These are phyloP conservation scores for Harrya chromipes DNA, from an alignment of 768 basidiomycete genomes.

Conservation along the genomic window DNA sequence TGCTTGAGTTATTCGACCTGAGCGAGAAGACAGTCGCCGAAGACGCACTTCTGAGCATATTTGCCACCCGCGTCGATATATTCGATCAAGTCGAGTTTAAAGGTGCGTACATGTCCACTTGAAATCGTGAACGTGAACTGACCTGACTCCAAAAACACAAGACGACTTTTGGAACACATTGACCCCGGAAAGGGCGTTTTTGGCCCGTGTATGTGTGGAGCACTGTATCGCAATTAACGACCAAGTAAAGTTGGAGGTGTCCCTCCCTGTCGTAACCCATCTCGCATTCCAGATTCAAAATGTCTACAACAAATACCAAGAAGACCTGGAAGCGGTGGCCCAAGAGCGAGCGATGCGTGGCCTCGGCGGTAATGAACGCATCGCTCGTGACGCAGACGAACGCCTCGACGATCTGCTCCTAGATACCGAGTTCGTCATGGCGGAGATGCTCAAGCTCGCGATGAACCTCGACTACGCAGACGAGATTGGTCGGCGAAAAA, in stretches of 20 bases:
- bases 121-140: too few species aligned
- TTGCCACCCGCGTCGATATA: constrained; percentile 61
- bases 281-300: constrained; percentile 75
- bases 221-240: constrained; percentile 65
- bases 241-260: constrained; percentile 57
- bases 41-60: constrained; percentile 71
- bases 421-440: constrained; percentile 58
- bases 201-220: constrained; percentile 80
- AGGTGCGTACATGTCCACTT: constrained; percentile 42
- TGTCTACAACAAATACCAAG: constrained; percentile 63
- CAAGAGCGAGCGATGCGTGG: constrained; percentile 32
- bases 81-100: constrained; percentile 67
- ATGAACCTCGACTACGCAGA: constrained; percentile 86
- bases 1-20: constrained; percentile 61
- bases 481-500: constrained; percentile 85
- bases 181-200: constrained; percentile 73
- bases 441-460: constrained; percentile 77
- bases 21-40: constrained; percentile 58
- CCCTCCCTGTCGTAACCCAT: constrained; percentile 80
- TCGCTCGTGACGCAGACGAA: constrained; percentile 44
- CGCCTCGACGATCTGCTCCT: constrained; percentile 35
- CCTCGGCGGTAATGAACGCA: constrained; percentile 36
- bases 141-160: constrained; percentile 24
- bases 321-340: constrained; percentile 39
- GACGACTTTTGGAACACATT: constrained; percentile 70